These are phyloP conservation scores for Cryphonectria parasitica DNA, from an alignment of 2,329 filamentous ascomycete genomes.

Conservation along the genomic window DNA sequence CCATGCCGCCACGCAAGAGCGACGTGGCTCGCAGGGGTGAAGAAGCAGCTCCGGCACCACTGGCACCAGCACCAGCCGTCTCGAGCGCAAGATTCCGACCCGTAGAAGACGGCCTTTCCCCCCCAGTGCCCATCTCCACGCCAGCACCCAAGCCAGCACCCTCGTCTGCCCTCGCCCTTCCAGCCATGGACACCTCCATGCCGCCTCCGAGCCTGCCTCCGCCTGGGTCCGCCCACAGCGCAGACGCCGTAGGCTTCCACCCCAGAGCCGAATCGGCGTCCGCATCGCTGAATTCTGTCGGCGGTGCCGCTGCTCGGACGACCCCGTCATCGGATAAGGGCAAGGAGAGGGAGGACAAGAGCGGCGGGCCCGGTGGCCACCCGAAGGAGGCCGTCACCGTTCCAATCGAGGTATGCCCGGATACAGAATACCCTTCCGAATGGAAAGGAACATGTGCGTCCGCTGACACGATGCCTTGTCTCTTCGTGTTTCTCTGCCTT, in stretches of 20 bases:
- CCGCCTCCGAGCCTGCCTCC: slow-evolving; percentile 32
- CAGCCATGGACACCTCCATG: slow-evolving; percentile 32
- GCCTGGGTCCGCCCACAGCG: slow-evolving; percentile 27
- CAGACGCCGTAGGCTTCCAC: slow-evolving; percentile 28
- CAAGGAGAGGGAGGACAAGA: slow-evolving; percentile 42
- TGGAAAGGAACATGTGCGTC: not conserved
- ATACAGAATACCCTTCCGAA: not conserved
- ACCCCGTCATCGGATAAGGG: slow-evolving; percentile 32
- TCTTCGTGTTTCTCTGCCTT: not conserved
- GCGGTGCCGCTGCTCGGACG: slow-evolving; percentile 19
- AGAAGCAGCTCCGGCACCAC: slow-evolving; percentile 40
- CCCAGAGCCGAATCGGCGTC: slow-evolving; percentile 35
- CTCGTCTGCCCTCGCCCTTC: slow-evolving; percentile 32
- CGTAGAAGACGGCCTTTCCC: slow-evolving; percentile 44
- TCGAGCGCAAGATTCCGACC: slow-evolving; percentile 50
- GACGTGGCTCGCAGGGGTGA: slow-evolving; percentile 51
- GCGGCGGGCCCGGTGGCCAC: slow-evolving; percentile 33
- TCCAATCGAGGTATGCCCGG: slow-evolving; percentile 56
- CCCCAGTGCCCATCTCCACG: slow-evolving; percentile 29
- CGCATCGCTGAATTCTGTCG: slow-evolving; percentile 22
- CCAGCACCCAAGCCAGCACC: slow-evolving; percentile 29
- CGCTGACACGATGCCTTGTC: slow-evolving; percentile 9
- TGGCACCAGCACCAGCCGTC: slow-evolving; percentile 23
- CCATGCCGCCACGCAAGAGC: slow-evolving; percentile 62
- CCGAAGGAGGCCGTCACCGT: slow-evolving; percentile 51